Evolutionary conservation across 768 basidiomycete genomes (phyloP), one percentile per base, ranked within the genome.

Genomic region (Tricholoma saponaceum): DNA sequence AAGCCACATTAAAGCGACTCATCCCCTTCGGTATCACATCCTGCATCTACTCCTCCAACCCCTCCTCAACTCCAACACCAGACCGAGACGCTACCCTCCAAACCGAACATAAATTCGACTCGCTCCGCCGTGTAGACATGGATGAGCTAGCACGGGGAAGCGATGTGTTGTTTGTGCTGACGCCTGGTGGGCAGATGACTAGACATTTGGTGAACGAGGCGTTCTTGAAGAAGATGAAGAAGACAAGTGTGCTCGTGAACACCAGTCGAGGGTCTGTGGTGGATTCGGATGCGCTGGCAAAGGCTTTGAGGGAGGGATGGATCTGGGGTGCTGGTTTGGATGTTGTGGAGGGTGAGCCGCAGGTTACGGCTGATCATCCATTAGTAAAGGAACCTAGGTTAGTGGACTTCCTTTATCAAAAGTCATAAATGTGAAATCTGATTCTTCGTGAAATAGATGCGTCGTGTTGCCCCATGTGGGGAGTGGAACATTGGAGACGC

Each of bases 241-340:
- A 74, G 66, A 86, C 83, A 2, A 82, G 85, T 1, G 80, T 98
- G 30, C 70, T 99, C 18, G 87, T 98, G 46, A 99, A 99, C 67
- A 82, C 88, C 1, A 83, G 85, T 12, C 77, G 96, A 25, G 96
- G 96, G 30, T 85, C 91, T 0, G 72, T 98, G 13, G 91, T 99
- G 6, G 94, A 99, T 69, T 92, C 91, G 0, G 84, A 90, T 50
- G 96, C 95, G 12, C 79, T 99, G 8, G 89, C 88, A 2, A 83
- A 79, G 59, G 96, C 95, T 2, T 72, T 98, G 43, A 69, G 76
- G 47, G 84, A 89, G 59, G 81, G 80, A 2, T 86, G 87, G 84
- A 89, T 99, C 22, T 95, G 89, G 80, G 95, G 86, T 22, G 97
- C 97, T 0, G 96, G 93, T 0, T 65, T 99, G 10, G 96, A 99